Evolutionary conservation across 108 stramenopile species (phyloP).

Genomic region (Chaetoceros muelleri): DNA sequence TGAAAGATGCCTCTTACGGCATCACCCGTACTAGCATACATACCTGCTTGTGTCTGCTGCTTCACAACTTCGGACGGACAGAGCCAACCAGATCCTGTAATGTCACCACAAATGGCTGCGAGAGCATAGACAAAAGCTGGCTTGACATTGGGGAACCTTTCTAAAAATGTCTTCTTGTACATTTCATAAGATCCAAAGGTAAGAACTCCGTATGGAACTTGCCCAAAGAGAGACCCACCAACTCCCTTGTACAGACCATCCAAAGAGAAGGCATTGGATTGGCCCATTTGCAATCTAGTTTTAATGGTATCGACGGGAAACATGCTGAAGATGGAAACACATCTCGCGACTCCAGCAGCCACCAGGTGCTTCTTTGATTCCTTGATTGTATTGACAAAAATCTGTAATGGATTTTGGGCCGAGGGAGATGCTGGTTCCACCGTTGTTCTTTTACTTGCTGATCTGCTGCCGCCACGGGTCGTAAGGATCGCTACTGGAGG

Average conservation of each 20-base stretch:
- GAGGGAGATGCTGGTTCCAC: background rate
- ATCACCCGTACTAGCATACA: conserved; percentile 41
- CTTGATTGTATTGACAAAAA: conserved; percentile 29
- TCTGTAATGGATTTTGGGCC: background rate
- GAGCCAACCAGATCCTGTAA: conserved; percentile 65
- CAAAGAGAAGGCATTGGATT: conserved; percentile 38
- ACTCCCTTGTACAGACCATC: conserved; percentile 50
- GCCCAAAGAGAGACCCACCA: conserved; percentile 51
- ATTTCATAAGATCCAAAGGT: conserved; percentile 81
- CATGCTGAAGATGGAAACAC: conserved; percentile 56
- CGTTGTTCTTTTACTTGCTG: no score
- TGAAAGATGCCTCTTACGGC: conserved; percentile 43
- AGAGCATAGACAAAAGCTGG: conserved; percentile 48
- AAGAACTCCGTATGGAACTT: conserved; percentile 72
- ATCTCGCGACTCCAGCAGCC: conserved; percentile 58
- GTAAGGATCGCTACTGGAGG: no score
- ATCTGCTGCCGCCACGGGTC: no score
- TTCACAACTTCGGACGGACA: conserved; percentile 76
- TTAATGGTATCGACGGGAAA: conserved; percentile 82
- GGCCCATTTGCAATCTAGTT: conserved; percentile 75
- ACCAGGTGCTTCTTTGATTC: conserved; percentile 42
- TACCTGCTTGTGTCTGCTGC: conserved; percentile 68
- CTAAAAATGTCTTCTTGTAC: conserved; percentile 51
- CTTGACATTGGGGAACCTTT: conserved; percentile 35
- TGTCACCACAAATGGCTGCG: conserved; percentile 58